phyloP scores from a whole-genome alignment of 1,284 basidiomycete genomes.

The Rhodofomes roseus region DNA sequence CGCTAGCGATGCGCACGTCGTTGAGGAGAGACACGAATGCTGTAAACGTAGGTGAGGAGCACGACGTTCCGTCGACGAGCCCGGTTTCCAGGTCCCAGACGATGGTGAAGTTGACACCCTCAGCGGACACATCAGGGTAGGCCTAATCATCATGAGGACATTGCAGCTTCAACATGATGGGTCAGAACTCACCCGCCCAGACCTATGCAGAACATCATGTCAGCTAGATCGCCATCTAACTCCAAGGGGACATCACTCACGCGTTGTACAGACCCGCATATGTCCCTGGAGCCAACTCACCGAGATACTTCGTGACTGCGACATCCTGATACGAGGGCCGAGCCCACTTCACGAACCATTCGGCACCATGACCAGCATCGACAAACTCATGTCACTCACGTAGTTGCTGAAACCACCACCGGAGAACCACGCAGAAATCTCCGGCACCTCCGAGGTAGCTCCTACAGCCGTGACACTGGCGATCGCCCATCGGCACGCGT shows the following conservation, averaged over 20 bases:
- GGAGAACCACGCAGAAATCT: conserved; percentile 52
- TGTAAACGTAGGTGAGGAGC: conserved; percentile 48
- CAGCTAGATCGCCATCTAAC: not conserved
- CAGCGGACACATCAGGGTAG: conserved; percentile 40
- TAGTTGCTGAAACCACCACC: conserved; percentile 67
- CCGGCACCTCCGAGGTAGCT: conserved; percentile 53
- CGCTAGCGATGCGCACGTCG: conserved; percentile 41
- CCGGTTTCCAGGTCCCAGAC: conserved; percentile 20
- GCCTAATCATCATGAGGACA: too few species aligned
- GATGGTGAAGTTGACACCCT: conserved; percentile 31
- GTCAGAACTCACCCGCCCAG: not conserved
- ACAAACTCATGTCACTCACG: not conserved
- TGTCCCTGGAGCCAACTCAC: conserved; percentile 39
- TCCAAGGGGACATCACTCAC: conserved; percentile 30
- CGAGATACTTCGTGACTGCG: conserved; percentile 40
- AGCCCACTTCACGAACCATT: conserved; percentile 37
- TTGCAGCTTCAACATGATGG: too few species aligned
- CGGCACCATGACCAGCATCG: not conserved
- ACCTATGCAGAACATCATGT: conserved; percentile 8
- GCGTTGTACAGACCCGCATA: conserved; percentile 58
- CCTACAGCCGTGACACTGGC: conserved; percentile 56
- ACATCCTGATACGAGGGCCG: conserved; percentile 52
- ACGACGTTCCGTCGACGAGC: conserved; percentile 48
- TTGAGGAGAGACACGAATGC: conserved; percentile 52
- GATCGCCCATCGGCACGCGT: not conserved